Conservation (phyloP, 768 basidiomycete species). For the Cyclocybe aegerita region DNA sequence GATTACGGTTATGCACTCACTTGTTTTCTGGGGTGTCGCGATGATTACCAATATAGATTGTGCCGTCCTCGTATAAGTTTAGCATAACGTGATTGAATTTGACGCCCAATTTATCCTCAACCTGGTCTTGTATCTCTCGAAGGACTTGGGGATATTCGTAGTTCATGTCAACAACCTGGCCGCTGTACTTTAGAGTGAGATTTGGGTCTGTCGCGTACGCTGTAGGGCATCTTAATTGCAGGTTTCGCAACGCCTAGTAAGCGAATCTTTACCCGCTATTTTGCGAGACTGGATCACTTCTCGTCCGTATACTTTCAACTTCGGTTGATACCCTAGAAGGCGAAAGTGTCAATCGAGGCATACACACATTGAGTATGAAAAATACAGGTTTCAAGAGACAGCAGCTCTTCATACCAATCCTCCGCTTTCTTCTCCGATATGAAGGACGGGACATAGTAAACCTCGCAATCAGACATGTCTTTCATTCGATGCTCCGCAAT, state of each 20-base stretch:
- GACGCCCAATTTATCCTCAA: conserved; percentile 25
- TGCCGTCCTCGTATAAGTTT: conserved; percentile 28
- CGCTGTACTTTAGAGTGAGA: conserved; percentile 27
- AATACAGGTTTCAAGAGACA: conserved; percentile 13
- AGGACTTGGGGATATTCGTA: conserved; percentile 28
- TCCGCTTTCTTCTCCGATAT: conserved; percentile 15
- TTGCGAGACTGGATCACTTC: conserved; percentile 28
- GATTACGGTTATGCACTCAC: conserved; percentile 3
- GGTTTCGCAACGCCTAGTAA: background rate
- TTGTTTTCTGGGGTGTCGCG: conserved; percentile 27
- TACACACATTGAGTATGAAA: background rate
- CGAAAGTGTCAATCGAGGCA: background rate
- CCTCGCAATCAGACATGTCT: conserved; percentile 27
- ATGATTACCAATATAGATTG: conserved; percentile 30
- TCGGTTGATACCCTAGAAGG: conserved; percentile 28
- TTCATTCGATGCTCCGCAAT: conserved; percentile 17
- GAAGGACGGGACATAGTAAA: conserved; percentile 27
- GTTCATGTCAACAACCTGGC: conserved; percentile 27
- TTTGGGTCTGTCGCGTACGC: conserved; percentile 27
- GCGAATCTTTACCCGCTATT: conserved; percentile 22
- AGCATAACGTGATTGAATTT: conserved; percentile 31
- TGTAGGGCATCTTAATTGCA: background rate
- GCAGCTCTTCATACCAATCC: conserved; percentile 21
- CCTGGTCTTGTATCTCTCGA: conserved; percentile 26
- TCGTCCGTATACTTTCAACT: conserved; percentile 26